These are phyloP conservation scores for Claviceps paspali DNA, from an alignment of 2,329 filamentous ascomycete genomes.

Conservation along the genomic window DNA sequence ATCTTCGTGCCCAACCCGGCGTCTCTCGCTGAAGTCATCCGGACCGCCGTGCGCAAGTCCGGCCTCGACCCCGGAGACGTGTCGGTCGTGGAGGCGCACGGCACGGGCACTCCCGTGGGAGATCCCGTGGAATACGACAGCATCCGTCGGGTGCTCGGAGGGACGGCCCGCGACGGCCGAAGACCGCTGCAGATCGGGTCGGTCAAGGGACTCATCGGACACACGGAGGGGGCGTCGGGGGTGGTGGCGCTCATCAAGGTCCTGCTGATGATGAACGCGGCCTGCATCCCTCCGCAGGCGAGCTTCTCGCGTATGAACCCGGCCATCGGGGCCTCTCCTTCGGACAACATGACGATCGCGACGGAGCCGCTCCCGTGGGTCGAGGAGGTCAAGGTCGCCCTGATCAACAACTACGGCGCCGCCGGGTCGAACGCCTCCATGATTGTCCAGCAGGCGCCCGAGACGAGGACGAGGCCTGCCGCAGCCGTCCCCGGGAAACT, in stretches of 20 bases:
- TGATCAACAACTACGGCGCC: too few relatives aligned
- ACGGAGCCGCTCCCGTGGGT: too few relatives aligned
- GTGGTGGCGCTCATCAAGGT: conserved; percentile 27
- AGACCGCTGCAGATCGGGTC: conserved; percentile 17
- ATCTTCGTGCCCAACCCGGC: conserved; percentile 23
- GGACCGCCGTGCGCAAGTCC: conserved; percentile 15
- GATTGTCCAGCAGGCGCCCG: too few relatives aligned
- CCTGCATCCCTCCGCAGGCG: conserved; percentile 23
- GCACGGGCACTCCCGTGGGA: conserved; percentile 23
- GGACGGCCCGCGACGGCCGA: too few relatives aligned
- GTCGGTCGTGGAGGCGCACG: conserved; percentile 23
- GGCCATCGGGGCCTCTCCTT: too few relatives aligned
- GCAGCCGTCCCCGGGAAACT: too few relatives aligned
- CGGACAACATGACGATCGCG: too few relatives aligned
- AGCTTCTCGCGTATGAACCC: conserved; percentile 20
- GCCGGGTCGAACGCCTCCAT: too few relatives aligned
- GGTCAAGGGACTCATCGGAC: conserved; percentile 26
- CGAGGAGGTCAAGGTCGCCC: too few relatives aligned
- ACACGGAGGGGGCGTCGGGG: conserved; percentile 28
- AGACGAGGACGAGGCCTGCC: too few relatives aligned
- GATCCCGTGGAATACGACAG: conserved; percentile 21
- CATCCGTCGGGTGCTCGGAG: conserved; percentile 16
- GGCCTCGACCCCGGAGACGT: conserved; percentile 15
- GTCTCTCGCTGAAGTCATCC: conserved; percentile 19
- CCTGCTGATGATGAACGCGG: conserved; percentile 23